A percentile compares a stretch with the other conserved stretches of the same genome.
Conservation (phyloP, 1,139 yeast species). For the Hansenula lynferdii region DNA sequence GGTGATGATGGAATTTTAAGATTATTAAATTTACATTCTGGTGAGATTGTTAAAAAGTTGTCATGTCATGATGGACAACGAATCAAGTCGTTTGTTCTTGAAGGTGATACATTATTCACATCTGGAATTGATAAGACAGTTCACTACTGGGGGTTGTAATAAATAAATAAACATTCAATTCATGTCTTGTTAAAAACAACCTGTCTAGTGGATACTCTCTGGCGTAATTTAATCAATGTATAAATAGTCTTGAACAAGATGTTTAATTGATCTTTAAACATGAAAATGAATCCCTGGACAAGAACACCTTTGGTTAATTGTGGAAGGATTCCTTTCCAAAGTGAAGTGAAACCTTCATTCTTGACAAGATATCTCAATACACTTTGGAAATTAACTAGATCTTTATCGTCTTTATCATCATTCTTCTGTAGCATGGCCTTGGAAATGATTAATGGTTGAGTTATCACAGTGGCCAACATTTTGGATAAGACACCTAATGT, state of each 20-base stretch:
- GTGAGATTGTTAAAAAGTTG: constrained; percentile 28
- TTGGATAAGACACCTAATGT: constrained; percentile 75
- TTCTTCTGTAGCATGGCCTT: constrained; percentile 74
- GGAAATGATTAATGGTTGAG: constrained; percentile 84
- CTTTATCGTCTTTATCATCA: constrained; percentile 23
- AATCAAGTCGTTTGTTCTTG: constrained; percentile 44
- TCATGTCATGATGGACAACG: constrained; percentile 33
- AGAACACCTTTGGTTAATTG: constrained; percentile 78
- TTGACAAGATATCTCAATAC: constrained; percentile 45
- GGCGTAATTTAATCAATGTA: constrained; percentile 6
- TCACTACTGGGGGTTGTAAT: constrained; percentile 8
- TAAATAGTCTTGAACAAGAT: constrained; percentile 13
- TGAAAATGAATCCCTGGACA: constrained; percentile 81
- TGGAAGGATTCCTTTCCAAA: constrained; percentile 80
- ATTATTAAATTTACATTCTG: constrained; percentile 46
- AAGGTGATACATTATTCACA: constrained; percentile 33
- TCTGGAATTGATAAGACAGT: constrained; percentile 41
- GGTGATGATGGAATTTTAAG: constrained; percentile 67
- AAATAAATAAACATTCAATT: not conserved
- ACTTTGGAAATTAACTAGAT: constrained; percentile 46
- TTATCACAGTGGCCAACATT: constrained; percentile 71
- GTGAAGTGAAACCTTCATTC: constrained; percentile 46
- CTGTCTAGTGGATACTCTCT: too few species aligned
- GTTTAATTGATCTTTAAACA: constrained; percentile 44
- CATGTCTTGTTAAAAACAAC: not conserved